Conservation (phyloP, 2,329 filamentous ascomycete genomes). For the Scedosporium dehoogii region DNA sequence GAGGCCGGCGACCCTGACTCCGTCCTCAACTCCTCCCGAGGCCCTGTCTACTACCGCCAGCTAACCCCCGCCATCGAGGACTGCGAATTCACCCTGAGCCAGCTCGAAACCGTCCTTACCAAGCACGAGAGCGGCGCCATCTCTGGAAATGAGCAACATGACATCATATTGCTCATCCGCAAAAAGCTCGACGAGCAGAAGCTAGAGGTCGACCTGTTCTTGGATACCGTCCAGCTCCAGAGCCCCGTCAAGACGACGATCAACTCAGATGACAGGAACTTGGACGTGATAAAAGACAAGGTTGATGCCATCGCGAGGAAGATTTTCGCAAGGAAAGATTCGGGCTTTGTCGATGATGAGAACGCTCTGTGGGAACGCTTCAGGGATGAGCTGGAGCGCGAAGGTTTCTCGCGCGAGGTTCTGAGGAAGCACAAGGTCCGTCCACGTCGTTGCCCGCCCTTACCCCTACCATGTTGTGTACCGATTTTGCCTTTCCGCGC, state of each 20-base stretch:
- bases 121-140: constrained; percentile 26
- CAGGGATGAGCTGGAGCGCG: constrained; percentile 44
- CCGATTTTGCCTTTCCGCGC: neutral
- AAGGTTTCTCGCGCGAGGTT: constrained; percentile 47
- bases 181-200: constrained; percentile 41
- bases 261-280: constrained; percentile 23
- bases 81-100: constrained; percentile 42
- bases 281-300: constrained; percentile 49
- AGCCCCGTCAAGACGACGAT: constrained; percentile 29
- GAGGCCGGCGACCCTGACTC: constrained; percentile 49
- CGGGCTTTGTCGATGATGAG: constrained; percentile 30
- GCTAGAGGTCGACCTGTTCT: constrained; percentile 42
- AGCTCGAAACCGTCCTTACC: constrained; percentile 43
- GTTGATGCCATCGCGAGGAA: constrained; percentile 46
- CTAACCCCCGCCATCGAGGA: constrained; percentile 43
- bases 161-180: constrained; percentile 21
- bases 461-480: neutral
- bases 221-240: constrained; percentile 47
- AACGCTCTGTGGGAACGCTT: constrained; percentile 50
- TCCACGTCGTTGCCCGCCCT: constrained; percentile 8
- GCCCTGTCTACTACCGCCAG: constrained; percentile 35
- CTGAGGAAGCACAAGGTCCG: constrained; percentile 48
- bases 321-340: constrained; percentile 33
- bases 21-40: constrained; percentile 33
- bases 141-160: constrained; percentile 9